A percentile compares a stretch with the other conserved stretches of the same genome.
These are phyloP conservation scores for Leishmania aethiopica DNA, from an alignment of 208 protist genomes.

Conservation along the genomic window DNA sequence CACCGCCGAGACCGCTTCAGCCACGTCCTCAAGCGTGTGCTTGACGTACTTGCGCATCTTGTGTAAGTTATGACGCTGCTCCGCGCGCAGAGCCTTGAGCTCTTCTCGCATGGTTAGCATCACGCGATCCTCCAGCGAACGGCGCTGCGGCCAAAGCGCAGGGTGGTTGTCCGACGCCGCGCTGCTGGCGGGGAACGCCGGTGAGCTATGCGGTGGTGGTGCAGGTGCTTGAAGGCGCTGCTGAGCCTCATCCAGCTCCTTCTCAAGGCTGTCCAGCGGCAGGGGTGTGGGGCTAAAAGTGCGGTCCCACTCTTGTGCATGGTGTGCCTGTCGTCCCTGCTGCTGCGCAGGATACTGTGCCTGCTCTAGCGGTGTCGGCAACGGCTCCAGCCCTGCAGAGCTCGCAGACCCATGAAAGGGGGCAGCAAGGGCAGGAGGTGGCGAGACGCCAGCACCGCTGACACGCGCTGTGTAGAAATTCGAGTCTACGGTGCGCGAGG, in stretches of 20 bases:
- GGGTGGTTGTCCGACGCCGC: neutral
- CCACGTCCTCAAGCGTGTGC: conserved; percentile 11
- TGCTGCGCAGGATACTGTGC: neutral
- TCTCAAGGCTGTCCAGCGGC: neutral
- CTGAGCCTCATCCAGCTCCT: conserved; percentile 2
- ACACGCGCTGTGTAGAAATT: conserved; percentile 2
- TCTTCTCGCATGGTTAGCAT: conserved; percentile 14
- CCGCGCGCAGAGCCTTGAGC: conserved; percentile 17
- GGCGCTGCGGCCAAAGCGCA: neutral
- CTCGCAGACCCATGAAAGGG: neutral
- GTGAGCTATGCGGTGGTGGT: neutral
- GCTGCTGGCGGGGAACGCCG: neutral
- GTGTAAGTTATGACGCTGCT: conserved; percentile 23
- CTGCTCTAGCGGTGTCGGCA: neutral
- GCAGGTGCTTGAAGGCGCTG: conserved; percentile 6
- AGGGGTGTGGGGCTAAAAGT: conserved; percentile 5
- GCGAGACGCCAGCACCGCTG: neutral
- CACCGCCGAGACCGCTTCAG: neutral
- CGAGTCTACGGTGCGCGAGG: neutral
- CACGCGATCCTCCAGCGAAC: neutral
- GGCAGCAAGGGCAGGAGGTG: neutral
- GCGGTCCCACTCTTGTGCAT: conserved; percentile 5
- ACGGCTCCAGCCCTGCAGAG: neutral
- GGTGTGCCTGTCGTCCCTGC: neutral
- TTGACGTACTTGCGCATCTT: conserved; percentile 20